phyloP scores from a whole-genome alignment of 768 basidiomycete genomes.

The Lactarius quietus region DNA sequence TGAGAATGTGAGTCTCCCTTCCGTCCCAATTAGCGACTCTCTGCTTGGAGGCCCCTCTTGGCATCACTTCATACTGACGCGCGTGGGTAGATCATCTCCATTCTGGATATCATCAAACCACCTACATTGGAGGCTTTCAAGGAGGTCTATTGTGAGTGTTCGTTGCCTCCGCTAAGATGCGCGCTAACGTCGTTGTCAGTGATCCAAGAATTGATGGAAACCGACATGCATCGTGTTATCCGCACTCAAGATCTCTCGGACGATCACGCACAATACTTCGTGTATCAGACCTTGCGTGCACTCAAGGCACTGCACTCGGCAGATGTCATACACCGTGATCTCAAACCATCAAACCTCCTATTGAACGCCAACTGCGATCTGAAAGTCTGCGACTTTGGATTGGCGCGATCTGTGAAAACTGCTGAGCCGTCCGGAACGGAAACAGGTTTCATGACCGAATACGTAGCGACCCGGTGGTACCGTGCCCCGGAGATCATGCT shows the following conservation, averaged over 20 bases:
- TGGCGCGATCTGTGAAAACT: conserved; percentile 85
- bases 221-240: conserved; percentile 96
- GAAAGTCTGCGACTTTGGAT: conserved; percentile 93
- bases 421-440: conserved; percentile 82
- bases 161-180: conserved; percentile 5
- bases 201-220: conserved; percentile 92
- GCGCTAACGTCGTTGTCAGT: conserved; percentile 41
- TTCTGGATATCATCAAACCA: conserved; percentile 86
- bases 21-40: neutral
- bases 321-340: conserved; percentile 93
- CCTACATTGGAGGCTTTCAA: conserved; percentile 77
- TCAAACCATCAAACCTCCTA: conserved; percentile 97
- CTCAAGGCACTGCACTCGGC: conserved; percentile 96
- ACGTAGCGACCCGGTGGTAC: conserved; percentile 98
- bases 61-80: conserved; percentile 3
- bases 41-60: neutral
- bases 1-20: conserved; percentile 59
- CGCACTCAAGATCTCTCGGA: conserved; percentile 92
- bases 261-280: conserved; percentile 93
- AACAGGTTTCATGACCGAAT: conserved; percentile 93
- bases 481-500: conserved; percentile 99
- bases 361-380: conserved; percentile 96
- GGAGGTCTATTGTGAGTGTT: conserved; percentile 69
- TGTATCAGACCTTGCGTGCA: conserved; percentile 91
- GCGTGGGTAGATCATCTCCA: conserved; percentile 72